Conservation (phyloP, 805 yeast species). For the Saturnispora dispora region DNA sequence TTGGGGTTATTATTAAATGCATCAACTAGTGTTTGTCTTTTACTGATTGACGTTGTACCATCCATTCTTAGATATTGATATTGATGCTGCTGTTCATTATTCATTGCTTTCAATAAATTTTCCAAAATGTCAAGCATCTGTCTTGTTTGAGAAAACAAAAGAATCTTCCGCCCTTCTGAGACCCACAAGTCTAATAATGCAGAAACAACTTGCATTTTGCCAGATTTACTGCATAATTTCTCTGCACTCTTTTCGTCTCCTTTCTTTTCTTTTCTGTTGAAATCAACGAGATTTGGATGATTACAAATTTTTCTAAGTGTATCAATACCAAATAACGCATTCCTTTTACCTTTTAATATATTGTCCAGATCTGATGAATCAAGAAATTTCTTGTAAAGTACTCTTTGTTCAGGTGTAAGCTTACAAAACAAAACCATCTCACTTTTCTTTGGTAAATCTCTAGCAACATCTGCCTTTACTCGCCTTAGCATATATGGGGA, state of each 20-base stretch:
- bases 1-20: conserved; percentile 54
- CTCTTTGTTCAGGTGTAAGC: conserved; percentile 66
- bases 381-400: conserved; percentile 64
- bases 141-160: conserved; percentile 85
- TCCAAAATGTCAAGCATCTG: conserved; percentile 91
- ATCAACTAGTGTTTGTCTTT: conserved; percentile 75
- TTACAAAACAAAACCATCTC: conserved; percentile 93
- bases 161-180: conserved; percentile 63
- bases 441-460: conserved; percentile 84
- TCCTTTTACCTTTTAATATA: conserved; percentile 65
- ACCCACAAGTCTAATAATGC: conserved; percentile 71
- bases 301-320: conserved; percentile 86
- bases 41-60: conserved; percentile 77
- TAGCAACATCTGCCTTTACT: conserved; percentile 89
- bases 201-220: conserved; percentile 84
- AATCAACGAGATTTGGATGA: conserved; percentile 77
- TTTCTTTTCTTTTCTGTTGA: conserved; percentile 29
- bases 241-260: conserved; percentile 22
- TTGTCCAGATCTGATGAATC: conserved; percentile 67
- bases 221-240: conserved; percentile 44
- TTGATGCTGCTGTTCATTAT: conserved; percentile 18
- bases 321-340: conserved; percentile 85
- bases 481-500: conserved; percentile 84
- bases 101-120: conserved; percentile 42
- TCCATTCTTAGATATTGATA: conserved; percentile 78